These are phyloP conservation scores for Penicillium crystallinum DNA, from an alignment of 495 filamentous ascomycete genomes.

Conservation along the genomic window DNA sequence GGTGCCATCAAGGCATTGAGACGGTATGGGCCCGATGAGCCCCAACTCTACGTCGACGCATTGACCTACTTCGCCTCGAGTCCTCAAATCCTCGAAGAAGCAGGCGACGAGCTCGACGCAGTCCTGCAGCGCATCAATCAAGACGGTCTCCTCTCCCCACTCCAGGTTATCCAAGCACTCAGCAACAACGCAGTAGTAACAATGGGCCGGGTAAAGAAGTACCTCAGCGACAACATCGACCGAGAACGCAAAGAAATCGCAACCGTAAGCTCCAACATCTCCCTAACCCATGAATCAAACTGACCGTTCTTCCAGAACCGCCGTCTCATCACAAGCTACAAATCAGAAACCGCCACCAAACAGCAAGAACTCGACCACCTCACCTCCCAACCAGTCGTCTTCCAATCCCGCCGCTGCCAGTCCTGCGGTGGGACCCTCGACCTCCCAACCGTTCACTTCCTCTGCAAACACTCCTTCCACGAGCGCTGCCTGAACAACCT, in stretches of 20 bases:
- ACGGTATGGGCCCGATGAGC: conserved; percentile 89
- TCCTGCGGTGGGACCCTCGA: conserved; percentile 71
- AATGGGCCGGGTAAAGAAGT: conserved; percentile 94
- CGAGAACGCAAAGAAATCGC: conserved; percentile 81
- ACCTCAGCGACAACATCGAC: conserved; percentile 82
- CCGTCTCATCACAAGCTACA: conserved; percentile 77
- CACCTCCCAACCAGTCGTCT: conserved; percentile 73
- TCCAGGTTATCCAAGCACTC: conserved; percentile 94
- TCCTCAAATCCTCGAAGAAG: conserved; percentile 74
- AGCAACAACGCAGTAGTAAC: conserved; percentile 82
- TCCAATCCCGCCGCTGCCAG: conserved; percentile 81
- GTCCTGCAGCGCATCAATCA: conserved; percentile 84
- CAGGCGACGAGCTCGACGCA: conserved; percentile 70
- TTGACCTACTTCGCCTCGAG: conserved; percentile 90
- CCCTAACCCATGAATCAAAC: neutral
- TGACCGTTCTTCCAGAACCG: conserved; percentile 59
- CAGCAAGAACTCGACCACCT: conserved; percentile 72
- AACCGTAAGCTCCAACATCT: conserved; percentile 32
- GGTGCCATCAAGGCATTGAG: conserved; percentile 83
- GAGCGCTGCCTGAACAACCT: conserved; percentile 70
- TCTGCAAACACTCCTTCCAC: conserved; percentile 96
- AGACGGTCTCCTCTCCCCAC: conserved; percentile 87
- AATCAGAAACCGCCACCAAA: conserved; percentile 76
- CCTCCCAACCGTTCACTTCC: conserved; percentile 85
- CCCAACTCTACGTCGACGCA: conserved; percentile 87